Percentiles rank a stretch among this genome's conserved stretches.
Evolutionary conservation across 371 early-diverging fungal species (phyloP).

Genomic region (Lichtheimia ramosa): DNA sequence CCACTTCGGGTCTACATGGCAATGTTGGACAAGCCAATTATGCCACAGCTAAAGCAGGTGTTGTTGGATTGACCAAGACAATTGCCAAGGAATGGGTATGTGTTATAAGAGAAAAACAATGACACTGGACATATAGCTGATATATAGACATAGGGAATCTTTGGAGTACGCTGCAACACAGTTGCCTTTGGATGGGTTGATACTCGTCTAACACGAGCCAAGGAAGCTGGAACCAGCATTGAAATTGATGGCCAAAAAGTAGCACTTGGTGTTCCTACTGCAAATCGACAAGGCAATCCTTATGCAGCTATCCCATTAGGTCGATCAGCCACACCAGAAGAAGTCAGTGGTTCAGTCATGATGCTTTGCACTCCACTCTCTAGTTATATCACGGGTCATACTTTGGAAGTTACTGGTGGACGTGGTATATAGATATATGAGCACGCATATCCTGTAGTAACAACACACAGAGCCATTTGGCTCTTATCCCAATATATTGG

Average conservation of each 20-base stretch:
- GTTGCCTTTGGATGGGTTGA: slow-evolving; percentile 69
- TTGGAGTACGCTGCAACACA: slow-evolving; percentile 64
- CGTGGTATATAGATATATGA: slow-evolving; percentile 54
- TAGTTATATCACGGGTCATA: slow-evolving; percentile 62
- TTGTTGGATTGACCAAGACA: slow-evolving; percentile 57
- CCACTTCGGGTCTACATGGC: slow-evolving; percentile 70
- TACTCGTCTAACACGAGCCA: slow-evolving; percentile 68
- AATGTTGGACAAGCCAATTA: slow-evolving; percentile 65
- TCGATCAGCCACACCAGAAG: slow-evolving; percentile 63
- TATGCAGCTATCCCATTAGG: slow-evolving; percentile 62
- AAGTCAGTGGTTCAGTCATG: slow-evolving; percentile 60
- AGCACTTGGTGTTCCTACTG: slow-evolving; percentile 63
- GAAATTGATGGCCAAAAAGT: slow-evolving; percentile 67
- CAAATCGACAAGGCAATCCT: slow-evolving; percentile 40
- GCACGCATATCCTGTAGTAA: too few species aligned
- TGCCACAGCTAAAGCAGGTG: slow-evolving; percentile 49
- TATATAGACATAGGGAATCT: slow-evolving; percentile 20
- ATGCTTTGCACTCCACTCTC: slow-evolving; percentile 65
- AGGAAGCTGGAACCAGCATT: slow-evolving; percentile 64
- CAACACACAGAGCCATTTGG: too few species aligned
- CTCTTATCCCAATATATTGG: too few species aligned
- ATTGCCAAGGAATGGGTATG: slow-evolving; percentile 46
- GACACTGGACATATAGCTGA: background rate
- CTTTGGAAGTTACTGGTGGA: slow-evolving; percentile 70
- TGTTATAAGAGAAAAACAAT: background rate